Evolutionary conservation across 1,284 basidiomycete species (phyloP).

Genomic region (Dichomitus squalens): DNA sequence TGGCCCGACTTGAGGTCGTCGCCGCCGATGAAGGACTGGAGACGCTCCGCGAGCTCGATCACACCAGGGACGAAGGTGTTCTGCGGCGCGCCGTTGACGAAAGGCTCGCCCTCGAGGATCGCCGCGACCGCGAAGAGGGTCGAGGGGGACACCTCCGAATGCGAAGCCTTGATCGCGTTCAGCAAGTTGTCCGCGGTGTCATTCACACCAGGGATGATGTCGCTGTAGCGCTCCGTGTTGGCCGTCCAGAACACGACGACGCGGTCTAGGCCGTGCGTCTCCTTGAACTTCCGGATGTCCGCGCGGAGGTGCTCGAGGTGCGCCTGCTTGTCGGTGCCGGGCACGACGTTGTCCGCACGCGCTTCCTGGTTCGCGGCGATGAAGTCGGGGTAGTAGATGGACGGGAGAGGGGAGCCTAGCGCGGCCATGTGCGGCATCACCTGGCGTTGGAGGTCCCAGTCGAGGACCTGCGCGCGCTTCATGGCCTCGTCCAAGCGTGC

Average conservation of each 20-base stretch:
- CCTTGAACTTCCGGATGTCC: constrained; percentile 95
- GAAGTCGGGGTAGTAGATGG: constrained; percentile 95
- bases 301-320: constrained; percentile 93
- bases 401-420: constrained; percentile 86
- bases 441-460: constrained; percentile 97
- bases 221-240: constrained; percentile 98
- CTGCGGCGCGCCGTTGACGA: constrained; percentile 98
- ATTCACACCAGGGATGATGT: constrained; percentile 93
- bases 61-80: constrained; percentile 99
- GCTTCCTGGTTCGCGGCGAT: constrained; percentile 98
- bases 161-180: constrained; percentile 80
- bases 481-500: constrained; percentile 89
- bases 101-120: constrained; percentile 94
- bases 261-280: constrained; percentile 81
- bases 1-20: constrained; percentile 97
- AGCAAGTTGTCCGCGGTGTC: constrained; percentile 93
- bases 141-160: constrained; percentile 93
- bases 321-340: constrained; percentile 84
- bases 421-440: constrained; percentile 85
- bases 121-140: constrained; percentile 95
- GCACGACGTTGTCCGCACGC: constrained; percentile 91
- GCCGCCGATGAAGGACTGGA: constrained; percentile 93
- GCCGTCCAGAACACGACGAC: constrained; percentile 97
- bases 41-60: constrained; percentile 89
- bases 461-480: constrained; percentile 91